Percentiles rank a stretch among this genome's conserved stretches.
These are phyloP conservation scores for Colletotrichum aenigma DNA, from an alignment of 2,329 filamentous ascomycete species.

Conservation along the genomic window DNA sequence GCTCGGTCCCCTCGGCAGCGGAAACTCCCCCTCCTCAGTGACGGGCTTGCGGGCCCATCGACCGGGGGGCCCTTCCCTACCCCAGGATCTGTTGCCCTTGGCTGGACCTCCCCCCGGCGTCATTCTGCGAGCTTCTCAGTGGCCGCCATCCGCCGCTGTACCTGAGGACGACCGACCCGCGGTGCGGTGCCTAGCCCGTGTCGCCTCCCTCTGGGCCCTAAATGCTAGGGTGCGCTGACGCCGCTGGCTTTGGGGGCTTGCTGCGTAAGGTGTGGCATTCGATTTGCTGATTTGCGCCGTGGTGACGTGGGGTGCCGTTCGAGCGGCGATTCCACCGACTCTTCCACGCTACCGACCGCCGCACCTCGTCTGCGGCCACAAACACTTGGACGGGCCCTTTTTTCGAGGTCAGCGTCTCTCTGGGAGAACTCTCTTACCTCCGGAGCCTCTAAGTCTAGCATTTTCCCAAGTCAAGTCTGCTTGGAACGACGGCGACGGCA, in stretches of 20 bases:
- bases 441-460: background rate
- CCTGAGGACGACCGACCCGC: background rate
- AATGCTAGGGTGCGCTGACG: background rate
- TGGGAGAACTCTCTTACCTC: background rate
- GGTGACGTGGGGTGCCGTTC: background rate
- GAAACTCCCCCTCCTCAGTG: background rate
- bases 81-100: conserved; percentile 5
- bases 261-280: conserved; percentile 3
- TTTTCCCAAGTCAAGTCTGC: background rate
- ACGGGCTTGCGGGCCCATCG: background rate
- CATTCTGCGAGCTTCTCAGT: conserved; percentile 7
- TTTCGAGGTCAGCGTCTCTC: background rate
- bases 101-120: background rate
- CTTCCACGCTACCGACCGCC: background rate
- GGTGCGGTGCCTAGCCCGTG: background rate
- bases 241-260: background rate
- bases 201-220: background rate
- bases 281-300: background rate
- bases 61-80: conserved; percentile 1
- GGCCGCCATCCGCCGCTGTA: background rate
- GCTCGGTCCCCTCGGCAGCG: conserved; percentile 8
- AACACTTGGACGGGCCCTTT: background rate
- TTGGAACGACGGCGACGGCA: background rate
- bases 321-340: background rate
- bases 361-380: background rate